These are phyloP conservation scores for Cucurbita moschata DNA, from an alignment of 306 rosid genomes.

Conservation along the genomic window DNA sequence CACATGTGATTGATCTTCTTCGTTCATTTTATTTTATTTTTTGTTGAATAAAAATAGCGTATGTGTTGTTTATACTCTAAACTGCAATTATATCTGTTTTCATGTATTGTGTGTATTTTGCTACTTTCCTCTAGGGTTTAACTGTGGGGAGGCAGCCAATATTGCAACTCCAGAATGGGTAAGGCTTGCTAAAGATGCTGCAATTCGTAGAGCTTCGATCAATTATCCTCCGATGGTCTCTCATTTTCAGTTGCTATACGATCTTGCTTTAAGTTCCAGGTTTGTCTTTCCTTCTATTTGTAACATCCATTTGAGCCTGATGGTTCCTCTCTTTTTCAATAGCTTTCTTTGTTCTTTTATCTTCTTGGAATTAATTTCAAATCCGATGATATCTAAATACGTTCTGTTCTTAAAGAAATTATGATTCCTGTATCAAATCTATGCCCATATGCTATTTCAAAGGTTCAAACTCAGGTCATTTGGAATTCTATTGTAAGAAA, in stretches of 20 bases:
- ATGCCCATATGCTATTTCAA: neutral
- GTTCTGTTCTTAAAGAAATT: neutral
- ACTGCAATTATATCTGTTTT: constrained; percentile 15
- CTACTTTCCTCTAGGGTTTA: constrained; percentile 53
- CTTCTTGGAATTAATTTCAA: neutral
- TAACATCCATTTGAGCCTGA: constrained; percentile 10
- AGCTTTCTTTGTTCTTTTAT: neutral
- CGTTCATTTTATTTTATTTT: neutral
- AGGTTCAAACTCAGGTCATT: neutral
- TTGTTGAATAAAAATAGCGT: neutral
- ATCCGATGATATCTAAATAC: neutral
- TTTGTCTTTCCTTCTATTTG: constrained; percentile 23
- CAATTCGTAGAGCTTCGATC: constrained; percentile 91
- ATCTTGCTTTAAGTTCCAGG: constrained; percentile 95
- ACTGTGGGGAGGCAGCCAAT: constrained; percentile 96
- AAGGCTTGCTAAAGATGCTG: constrained; percentile 93
- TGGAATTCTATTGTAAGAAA: neutral
- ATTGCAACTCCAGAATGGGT: constrained; percentile 99
- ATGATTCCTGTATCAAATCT: neutral
- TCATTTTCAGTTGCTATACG: constrained; percentile 93
- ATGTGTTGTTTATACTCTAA: neutral
- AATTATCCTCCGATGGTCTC: constrained; percentile 98
- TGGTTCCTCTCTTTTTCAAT: neutral
- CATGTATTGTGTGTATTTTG: neutral
- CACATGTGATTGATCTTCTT: neutral